Evolutionary conservation across 139 green algal genomes (phyloP).

Genomic region (Mesostigma viride): DNA sequence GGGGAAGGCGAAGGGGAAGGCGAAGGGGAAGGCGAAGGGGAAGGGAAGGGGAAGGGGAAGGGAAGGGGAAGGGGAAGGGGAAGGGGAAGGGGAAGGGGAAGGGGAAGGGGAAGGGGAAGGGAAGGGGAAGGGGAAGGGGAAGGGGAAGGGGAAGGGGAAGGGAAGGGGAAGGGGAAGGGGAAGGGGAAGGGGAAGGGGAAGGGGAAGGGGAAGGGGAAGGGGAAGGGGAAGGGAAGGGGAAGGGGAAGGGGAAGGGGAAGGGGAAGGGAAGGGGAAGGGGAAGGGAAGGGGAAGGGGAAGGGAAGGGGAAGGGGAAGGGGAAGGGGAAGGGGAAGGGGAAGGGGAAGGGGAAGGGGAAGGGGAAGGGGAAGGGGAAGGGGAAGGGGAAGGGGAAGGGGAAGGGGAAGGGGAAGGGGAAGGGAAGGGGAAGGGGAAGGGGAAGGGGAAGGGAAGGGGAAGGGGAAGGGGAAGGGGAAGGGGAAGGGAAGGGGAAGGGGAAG

Average conservation of each 20-base stretch:
- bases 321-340: neutral
- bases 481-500: neutral
- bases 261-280: neutral
- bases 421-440: neutral
- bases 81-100: neutral
- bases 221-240: no score
- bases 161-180: no score
- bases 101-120: neutral
- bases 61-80: neutral
- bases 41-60: neutral
- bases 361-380: neutral
- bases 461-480: neutral
- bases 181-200: no score
- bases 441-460: neutral
- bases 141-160: no score
- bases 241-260: no score
- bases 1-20: neutral
- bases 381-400: neutral
- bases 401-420: neutral
- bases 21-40: neutral
- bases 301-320: neutral
- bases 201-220: no score
- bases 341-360: neutral
- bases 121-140: neutral
- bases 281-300: neutral